Percentiles rank a stretch among this genome's conserved stretches.
These are phyloP conservation scores for Entomortierella beljakovae DNA, from an alignment of 192 early-diverging fungal species.

Conservation along the genomic window DNA sequence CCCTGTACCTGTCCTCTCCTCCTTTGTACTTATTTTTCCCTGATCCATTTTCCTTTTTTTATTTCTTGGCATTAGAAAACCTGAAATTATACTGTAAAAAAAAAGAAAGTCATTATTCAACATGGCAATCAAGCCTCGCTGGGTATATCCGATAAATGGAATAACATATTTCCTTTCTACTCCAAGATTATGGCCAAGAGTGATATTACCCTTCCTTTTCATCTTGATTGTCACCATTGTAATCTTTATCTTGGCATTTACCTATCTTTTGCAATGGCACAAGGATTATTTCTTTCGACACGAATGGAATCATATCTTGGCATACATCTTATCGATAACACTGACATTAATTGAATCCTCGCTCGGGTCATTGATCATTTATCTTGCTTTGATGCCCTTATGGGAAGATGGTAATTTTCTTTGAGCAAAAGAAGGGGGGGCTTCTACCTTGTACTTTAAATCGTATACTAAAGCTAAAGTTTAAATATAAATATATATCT, in stretches of 20 bases:
- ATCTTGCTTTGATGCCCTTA: conserved; percentile 65
- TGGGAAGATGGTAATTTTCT: conserved; percentile 59
- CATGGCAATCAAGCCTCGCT: conserved; percentile 25
- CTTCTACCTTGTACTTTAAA: too few species aligned
- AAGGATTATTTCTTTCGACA: conserved; percentile 61
- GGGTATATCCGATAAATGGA: conserved; percentile 55
- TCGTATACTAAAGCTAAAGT: not conserved
- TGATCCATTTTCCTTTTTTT: too few species aligned
- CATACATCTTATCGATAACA: conserved; percentile 62
- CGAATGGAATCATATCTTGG: conserved; percentile 65
- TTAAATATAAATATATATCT: not conserved
- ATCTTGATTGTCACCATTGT: conserved; percentile 36
- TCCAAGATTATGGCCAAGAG: conserved; percentile 39
- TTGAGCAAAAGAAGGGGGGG: too few species aligned
- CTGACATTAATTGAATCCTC: conserved; percentile 66
- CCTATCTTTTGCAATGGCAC: conserved; percentile 64
- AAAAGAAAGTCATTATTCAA: not conserved
- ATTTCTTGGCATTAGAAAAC: too few species aligned
- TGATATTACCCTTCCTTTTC: conserved; percentile 49
- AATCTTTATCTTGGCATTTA: conserved; percentile 54
- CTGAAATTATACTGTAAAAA: too few species aligned
- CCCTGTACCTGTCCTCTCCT: not conserved
- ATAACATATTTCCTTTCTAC: conserved; percentile 54
- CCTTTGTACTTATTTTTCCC: not conserved
- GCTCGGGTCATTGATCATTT: conserved; percentile 62